These are phyloP conservation scores for Lasiodiplodia theobromae DNA, from an alignment of 2,329 filamentous ascomycete genomes.

Conservation along the genomic window DNA sequence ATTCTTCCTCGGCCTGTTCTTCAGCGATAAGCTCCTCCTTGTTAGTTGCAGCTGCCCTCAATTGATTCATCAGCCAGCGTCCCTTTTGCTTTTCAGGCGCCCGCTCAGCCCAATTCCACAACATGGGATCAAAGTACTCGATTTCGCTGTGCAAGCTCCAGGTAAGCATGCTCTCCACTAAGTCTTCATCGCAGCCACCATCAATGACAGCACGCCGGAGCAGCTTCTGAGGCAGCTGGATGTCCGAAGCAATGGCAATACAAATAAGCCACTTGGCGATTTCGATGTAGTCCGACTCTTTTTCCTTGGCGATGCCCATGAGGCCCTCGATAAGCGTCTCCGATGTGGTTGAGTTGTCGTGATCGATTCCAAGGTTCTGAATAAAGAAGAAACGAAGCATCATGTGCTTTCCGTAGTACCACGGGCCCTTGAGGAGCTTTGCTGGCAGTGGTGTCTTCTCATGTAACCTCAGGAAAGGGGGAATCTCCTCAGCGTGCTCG, in stretches of 20 bases:
- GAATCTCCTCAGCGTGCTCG: background rate
- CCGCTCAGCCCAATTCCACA: slow-evolving; percentile 27
- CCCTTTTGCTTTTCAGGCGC: background rate
- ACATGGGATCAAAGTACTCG: slow-evolving; percentile 14
- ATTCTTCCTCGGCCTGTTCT: background rate
- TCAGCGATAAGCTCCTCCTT: background rate
- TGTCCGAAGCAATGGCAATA: background rate
- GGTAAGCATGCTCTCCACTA: slow-evolving; percentile 1
- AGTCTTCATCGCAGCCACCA: background rate
- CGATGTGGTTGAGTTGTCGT: slow-evolving; percentile 43
- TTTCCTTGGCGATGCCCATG: slow-evolving; percentile 38
- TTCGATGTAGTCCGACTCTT: slow-evolving; percentile 37
- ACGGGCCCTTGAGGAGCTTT: slow-evolving; percentile 47
- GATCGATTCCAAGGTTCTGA: slow-evolving; percentile 44
- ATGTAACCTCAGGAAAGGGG: slow-evolving; percentile 5
- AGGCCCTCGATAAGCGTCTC: slow-evolving; percentile 43
- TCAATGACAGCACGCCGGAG: slow-evolving; percentile 15
- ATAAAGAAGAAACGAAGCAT: slow-evolving; percentile 45
- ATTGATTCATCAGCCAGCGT: slow-evolving; percentile 11
- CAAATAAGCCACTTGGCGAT: slow-evolving; percentile 39
- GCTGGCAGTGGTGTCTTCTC: slow-evolving; percentile 39
- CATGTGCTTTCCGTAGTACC: slow-evolving; percentile 40
- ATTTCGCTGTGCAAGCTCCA: background rate
- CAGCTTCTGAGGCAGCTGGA: slow-evolving; percentile 3
- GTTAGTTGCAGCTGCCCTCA: background rate